Evolutionary conservation across 192 early-diverging fungal genomes (phyloP), one percentile per base, ranked within the genome.

Genomic region (Coemansia sp.): DNA sequence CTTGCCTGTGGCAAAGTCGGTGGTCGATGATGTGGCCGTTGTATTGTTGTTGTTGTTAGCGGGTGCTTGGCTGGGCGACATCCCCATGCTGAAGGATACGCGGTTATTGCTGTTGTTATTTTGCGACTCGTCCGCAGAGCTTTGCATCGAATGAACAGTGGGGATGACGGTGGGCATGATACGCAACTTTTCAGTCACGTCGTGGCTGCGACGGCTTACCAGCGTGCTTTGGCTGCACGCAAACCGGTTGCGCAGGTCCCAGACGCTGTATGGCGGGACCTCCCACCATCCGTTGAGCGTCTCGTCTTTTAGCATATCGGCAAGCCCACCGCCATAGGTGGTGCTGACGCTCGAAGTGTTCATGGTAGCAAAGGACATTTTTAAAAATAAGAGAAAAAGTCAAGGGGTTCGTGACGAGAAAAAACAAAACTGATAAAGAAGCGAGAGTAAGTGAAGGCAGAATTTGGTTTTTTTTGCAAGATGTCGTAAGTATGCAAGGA

Each of bases 221-320:
- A 82, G 71, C 23, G 79, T 82, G 71, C 79, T 82, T 62, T 82
- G 79, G 56, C 79, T 82, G 58, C 79, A 82, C 5, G 79, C 79
- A 59, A 76, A 82, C 45, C 76, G 76, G 74, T 82, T 82, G 46
- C 79, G 70, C 35, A 82, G 59, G 30, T 82, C 79, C 79, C 79
- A 82, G 33, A 66, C 68, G 46, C 71, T 76, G 64, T 82, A 82
- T 48, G 67, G 79, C 36, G 74, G 79, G 16, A 82, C 70, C 71
- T 82, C 79, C 71, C 74, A 76, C 79, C 79, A 82, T 0, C 74
- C 79, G 36, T 63, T 68, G 26, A 65, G 64, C 20, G 70, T 57
- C 59, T 62, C 66, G 45, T 64, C 58, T 38, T 66, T 38, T 33
- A 64, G 61, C 45, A 59, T 71, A 59, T 67, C 68, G 5, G 64